Evolutionary conservation across 1,139 yeast species (phyloP), one percentile per base, ranked within the genome.

Genomic region (Candida sp.): DNA sequence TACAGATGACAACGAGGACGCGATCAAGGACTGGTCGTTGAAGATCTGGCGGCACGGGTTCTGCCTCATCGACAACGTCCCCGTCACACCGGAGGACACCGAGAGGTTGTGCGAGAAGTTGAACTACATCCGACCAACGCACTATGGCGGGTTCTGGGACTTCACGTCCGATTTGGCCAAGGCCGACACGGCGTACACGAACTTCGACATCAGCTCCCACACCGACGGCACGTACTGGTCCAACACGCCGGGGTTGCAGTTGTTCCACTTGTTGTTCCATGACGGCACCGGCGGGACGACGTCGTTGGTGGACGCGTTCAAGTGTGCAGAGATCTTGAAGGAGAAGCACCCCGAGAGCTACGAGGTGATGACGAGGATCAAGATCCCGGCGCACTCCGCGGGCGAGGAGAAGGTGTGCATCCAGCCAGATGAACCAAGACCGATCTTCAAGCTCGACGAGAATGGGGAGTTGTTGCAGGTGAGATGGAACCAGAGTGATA

Each of bases 201-300:
- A 85, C 61, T 73, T 86, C 54, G 88, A 84, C 57, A 81, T 88
- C 53, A 83, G 84, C 17, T 72, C 83, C 23, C 94, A 88, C 62
- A 86, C 92, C 3, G 93, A 88, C 63, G 93, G 93, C 1, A 87
- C 93, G 2, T 88, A 88, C 63, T 88, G 91, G 90, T 78, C 86
- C 12, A 88, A 87, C 55, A 83, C 92, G 1, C 92, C 93, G 0
- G 92, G 91, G 0, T 72, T 88, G 49, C 93, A 88, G 63, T 70
- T 87, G 52, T 86, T 88, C 72, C 94, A 88, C 63, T 70, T 87
- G 56, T 73, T 88, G 49, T 79, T 71, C 58, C 88, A 83, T 56
- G 87, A 84, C 49, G 93, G 93, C 7, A 69, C 70, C 31, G 94
- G 93, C n/a, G 94, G 93, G 1, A 82, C 85, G 44, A 84, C 91